These are phyloP conservation scores for Glarea lozoyensis DNA, from an alignment of 495 filamentous ascomycete species.

Conservation along the genomic window DNA sequence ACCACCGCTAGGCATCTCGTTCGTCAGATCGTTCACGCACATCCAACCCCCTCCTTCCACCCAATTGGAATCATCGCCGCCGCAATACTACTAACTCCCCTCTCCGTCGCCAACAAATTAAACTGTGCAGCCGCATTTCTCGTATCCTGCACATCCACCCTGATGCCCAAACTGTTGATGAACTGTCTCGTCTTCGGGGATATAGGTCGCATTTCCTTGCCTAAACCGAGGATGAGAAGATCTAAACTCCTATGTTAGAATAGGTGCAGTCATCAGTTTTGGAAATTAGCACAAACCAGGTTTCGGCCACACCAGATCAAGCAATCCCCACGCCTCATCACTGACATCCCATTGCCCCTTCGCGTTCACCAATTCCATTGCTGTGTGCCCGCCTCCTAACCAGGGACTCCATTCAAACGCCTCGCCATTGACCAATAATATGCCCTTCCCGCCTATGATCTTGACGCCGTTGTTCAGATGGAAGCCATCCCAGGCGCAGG, in stretches of 20 bases:
- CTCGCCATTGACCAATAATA: conserved; percentile 75
- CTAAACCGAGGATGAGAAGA: conserved; percentile 79
- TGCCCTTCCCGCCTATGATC: conserved; percentile 54
- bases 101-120: conserved; percentile 77
- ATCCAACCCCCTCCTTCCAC: too few species aligned
- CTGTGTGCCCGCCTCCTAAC: conserved; percentile 30
- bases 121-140: conserved; percentile 89
- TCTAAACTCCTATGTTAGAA: conserved; percentile 41
- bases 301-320: conserved; percentile 79
- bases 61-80: conserved; percentile 85
- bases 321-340: conserved; percentile 61
- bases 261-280: background rate
- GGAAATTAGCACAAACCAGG: conserved; percentile 48
- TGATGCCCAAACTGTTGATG: conserved; percentile 71
- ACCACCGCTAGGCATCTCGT: too few species aligned
- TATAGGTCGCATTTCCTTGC: conserved; percentile 62
- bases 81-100: conserved; percentile 70
- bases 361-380: conserved; percentile 51
- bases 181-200: conserved; percentile 61
- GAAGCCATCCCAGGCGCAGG: conserved; percentile 70
- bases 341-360: conserved; percentile 77
- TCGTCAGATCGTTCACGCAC: too few species aligned
- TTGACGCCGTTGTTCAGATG: conserved; percentile 66
- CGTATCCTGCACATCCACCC: conserved; percentile 86
- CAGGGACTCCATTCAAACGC: conserved; percentile 85